A percentile compares a stretch with the other conserved stretches of the same genome.
These are phyloP conservation scores for Globisporangium paddicum DNA, from an alignment of 352 stramenopile species.

Conservation along the genomic window DNA sequence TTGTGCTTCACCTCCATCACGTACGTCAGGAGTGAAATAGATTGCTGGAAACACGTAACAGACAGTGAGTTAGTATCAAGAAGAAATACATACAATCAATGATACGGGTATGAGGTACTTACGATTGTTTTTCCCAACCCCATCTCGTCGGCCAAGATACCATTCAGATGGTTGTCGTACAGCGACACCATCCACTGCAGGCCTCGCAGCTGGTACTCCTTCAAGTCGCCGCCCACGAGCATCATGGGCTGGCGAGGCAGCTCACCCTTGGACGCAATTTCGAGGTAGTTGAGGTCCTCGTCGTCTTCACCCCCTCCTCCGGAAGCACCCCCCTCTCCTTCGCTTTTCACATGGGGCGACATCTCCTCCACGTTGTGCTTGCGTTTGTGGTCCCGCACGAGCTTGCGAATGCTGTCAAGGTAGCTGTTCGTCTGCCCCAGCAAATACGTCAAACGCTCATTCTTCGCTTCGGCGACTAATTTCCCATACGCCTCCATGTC, in stretches of 20 bases:
- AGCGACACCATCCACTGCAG: constrained; percentile 99
- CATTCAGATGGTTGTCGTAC: constrained; percentile 98
- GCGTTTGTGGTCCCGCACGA: constrained; percentile 88
- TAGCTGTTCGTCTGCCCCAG: constrained; percentile 96
- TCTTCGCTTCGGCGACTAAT: constrained; percentile 96
- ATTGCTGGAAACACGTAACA: too few species aligned
- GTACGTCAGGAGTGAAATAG: constrained; percentile 82
- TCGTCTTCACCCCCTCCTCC: constrained; percentile 40
- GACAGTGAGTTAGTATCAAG: too few species aligned
- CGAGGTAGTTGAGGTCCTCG: constrained; percentile 82
- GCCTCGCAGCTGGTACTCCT: constrained; percentile 98
- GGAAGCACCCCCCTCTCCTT: constrained; percentile 9
- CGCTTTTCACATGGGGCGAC: constrained; percentile 4
- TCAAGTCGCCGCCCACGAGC: constrained; percentile 95
- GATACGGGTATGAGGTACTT: too few species aligned
- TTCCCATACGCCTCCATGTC: constrained; percentile 98
- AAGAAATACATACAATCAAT: too few species aligned
- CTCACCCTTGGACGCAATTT: constrained; percentile 80
- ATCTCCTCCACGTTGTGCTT: constrained; percentile 62
- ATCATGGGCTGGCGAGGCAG: constrained; percentile 91
- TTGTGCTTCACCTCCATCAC: constrained; percentile 83
- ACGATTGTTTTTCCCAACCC: constrained; percentile 87
- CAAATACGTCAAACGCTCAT: constrained; percentile 96
- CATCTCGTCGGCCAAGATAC: constrained; percentile 98
- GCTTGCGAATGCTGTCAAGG: constrained; percentile 93